Percentiles rank a stretch among this genome's conserved stretches.
phyloP scores from a whole-genome alignment of 495 filamentous ascomycete genomes.

The Podospora pseudocomata region DNA sequence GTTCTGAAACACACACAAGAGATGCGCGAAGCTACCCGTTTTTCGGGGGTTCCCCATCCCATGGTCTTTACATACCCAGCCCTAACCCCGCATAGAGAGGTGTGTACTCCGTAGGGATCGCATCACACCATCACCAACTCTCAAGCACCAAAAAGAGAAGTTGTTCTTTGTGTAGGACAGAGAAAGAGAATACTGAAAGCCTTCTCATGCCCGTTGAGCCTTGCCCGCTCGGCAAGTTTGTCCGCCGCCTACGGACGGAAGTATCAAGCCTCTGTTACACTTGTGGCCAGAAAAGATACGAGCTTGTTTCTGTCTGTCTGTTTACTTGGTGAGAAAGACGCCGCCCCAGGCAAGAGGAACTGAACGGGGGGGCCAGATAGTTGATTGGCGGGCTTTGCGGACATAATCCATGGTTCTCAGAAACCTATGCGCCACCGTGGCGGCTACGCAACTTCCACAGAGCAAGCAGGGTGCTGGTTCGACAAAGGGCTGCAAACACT shows the following conservation, averaged over 20 bases:
- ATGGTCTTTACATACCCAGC: background rate
- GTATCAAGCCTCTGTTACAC: background rate
- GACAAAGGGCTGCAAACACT: background rate
- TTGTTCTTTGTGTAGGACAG: background rate
- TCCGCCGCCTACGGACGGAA: background rate
- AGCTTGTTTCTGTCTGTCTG: background rate
- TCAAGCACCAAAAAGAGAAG: background rate
- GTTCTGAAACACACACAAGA: background rate
- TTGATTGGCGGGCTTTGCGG: background rate
- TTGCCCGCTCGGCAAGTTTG: background rate
- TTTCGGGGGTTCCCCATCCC: background rate
- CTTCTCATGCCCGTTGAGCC: background rate
- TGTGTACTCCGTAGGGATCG: background rate
- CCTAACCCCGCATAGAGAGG: background rate
- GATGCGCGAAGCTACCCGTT: background rate
- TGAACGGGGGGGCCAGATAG: background rate
- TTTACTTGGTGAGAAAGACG: conserved; percentile 1
- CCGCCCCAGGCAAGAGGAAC: background rate
- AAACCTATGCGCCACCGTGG: conserved; percentile 3
- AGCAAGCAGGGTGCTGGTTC: background rate
- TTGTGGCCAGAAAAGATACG: background rate
- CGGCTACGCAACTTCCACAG: background rate
- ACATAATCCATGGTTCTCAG: background rate
- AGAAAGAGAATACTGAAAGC: background rate
- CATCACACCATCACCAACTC: too few species aligned